Conservation (phyloP, 2,329 filamentous ascomycete species). For the Fusarium sp. region DNA sequence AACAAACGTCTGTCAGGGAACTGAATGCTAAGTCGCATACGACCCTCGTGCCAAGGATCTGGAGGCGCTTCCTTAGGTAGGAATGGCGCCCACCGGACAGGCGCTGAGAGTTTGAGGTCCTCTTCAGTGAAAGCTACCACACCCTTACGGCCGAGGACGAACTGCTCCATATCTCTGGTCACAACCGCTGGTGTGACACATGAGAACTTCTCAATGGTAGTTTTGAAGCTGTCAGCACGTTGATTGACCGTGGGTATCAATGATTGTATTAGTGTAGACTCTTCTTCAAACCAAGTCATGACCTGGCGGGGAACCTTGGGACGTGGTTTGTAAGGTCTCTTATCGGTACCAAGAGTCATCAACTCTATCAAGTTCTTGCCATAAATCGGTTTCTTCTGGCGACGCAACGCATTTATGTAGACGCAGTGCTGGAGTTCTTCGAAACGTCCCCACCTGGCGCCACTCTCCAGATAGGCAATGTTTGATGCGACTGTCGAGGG, state of each 20-base stretch:
- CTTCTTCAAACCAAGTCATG: slow-evolving; percentile 81
- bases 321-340: slow-evolving; percentile 70
- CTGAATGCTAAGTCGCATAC: slow-evolving; percentile 92
- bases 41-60: slow-evolving; percentile 93
- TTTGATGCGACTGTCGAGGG: slow-evolving; percentile 77
- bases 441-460: slow-evolving; percentile 75
- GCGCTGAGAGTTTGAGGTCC: slow-evolving; percentile 70
- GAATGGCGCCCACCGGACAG: slow-evolving; percentile 67
- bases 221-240: slow-evolving; percentile 79
- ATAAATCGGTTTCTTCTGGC: slow-evolving; percentile 84
- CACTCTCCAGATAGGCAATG: slow-evolving; percentile 79
- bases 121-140: slow-evolving; percentile 69
- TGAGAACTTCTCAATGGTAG: slow-evolving; percentile 85
- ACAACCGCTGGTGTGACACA: slow-evolving; percentile 93
- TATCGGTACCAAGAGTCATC: slow-evolving; percentile 73
- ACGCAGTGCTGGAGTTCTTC: slow-evolving; percentile 85
- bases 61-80: slow-evolving; percentile 67
- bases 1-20: slow-evolving; percentile 97
- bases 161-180: slow-evolving; percentile 78
- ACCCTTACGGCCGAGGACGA: slow-evolving; percentile 73
- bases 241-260: slow-evolving; percentile 82
- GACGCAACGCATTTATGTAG: slow-evolving; percentile 83
- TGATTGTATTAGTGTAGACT: slow-evolving; percentile 71
- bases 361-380: slow-evolving; percentile 83
- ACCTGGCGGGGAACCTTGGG: slow-evolving; percentile 73